Evolutionary conservation across 768 basidiomycete species (phyloP), one percentile per base, ranked within the genome.

Genomic region (Mycena belliarum): DNA sequence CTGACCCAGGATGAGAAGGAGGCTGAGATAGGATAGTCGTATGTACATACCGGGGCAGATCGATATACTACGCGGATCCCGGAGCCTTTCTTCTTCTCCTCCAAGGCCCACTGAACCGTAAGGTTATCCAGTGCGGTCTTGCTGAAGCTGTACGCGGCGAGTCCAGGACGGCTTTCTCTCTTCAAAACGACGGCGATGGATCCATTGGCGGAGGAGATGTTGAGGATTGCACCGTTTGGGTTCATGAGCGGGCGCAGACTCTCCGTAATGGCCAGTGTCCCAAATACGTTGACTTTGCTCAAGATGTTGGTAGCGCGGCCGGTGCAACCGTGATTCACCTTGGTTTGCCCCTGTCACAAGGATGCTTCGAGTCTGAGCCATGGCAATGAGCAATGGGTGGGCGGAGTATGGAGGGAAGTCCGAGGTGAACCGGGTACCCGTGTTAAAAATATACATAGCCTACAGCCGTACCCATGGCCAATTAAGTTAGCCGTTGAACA

Each of bases 41-140:
- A 11, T 24, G n/a, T 2, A 59, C 25, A 33, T n/a, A 49, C 59
- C 59, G 18, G 59, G 59, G 40, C 54, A 55, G 5, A 56, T 56
- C 35, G 59, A 48, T 9, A 48, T 9, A 56, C 44, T 12, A 61
- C 59, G 4, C 59, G 33, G 25, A 56, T 49, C 12, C 54, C 55
- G 6, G 52, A 55, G 14, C 44, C 49, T 24, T 50, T 55, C 49
- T 55, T 21, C 54, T 60, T 24, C 44, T 60, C 59, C 48, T 42
- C 42, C 15, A 52, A 16, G 2, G 53, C 49, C 59, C 59, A 61
- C 29, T 47, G 33, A 28, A 52, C 37, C 15, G 55, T 62, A 14
- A 57, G 52, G 23, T 16, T 26, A 32, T 62, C 57, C 16, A 57
- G 42, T 20, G 60, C 60, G 12, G 41, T 16, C n/a, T 62, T 53